Conservation (phyloP, 352 stramenopile genomes). For the Globisporangium takayamanum region DNA sequence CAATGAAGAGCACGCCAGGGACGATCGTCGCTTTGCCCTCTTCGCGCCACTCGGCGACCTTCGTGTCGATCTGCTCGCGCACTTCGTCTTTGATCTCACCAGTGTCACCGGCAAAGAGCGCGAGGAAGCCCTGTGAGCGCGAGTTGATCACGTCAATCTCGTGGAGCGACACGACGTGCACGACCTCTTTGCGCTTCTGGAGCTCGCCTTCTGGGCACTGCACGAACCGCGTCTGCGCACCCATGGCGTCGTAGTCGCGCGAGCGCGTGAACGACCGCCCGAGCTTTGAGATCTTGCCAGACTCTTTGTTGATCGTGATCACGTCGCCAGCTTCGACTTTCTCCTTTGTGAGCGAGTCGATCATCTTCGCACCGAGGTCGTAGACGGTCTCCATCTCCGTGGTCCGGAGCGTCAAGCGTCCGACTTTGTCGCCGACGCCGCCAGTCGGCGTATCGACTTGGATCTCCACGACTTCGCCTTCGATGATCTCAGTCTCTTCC, state of each 20-base stretch:
- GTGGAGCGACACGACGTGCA: constrained; percentile 97
- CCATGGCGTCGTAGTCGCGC: constrained; percentile 99
- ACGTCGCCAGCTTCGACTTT: constrained; percentile 98
- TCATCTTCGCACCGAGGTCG: constrained; percentile 99
- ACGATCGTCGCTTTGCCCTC: constrained; percentile 98
- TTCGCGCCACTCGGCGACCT: constrained; percentile 95
- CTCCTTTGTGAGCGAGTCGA: constrained; percentile 98
- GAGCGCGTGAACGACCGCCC: constrained; percentile 96
- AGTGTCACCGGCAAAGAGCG: constrained; percentile 98
- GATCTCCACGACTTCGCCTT: constrained; percentile 99
- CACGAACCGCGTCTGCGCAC: constrained; percentile 82
- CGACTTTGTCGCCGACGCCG: constrained; percentile 74
- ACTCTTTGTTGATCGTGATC: constrained; percentile 99
- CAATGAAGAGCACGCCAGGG: constrained; percentile 98
- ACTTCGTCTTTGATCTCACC: constrained; percentile 99
- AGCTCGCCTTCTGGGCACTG: constrained; percentile 95
- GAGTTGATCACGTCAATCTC: constrained; percentile 99
- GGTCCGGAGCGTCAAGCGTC: constrained; percentile 96
- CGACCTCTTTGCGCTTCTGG: constrained; percentile 98
- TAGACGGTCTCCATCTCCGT: constrained; percentile 99
- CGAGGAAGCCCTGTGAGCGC: constrained; percentile 97
- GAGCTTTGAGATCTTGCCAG: constrained; percentile 97
- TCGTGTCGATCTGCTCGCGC: constrained; percentile 98
- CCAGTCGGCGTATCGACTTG: constrained; percentile 92
- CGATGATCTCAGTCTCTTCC: constrained; percentile 99